These are phyloP conservation scores for Hypericum androsaemum DNA, from an alignment of 345 rosid species.

Conservation along the genomic window DNA sequence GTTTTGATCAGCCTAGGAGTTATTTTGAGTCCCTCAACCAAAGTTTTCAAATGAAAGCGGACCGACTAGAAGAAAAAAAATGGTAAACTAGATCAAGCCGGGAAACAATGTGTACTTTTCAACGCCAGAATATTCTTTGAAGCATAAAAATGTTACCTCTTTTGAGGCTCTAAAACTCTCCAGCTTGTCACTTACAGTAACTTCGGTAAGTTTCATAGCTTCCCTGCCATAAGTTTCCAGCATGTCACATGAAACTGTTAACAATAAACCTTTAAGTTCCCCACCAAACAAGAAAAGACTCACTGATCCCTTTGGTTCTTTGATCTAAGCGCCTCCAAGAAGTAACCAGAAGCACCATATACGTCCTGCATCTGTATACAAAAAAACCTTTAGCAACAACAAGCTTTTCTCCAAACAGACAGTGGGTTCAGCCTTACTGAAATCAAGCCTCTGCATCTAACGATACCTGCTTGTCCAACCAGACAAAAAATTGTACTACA, in stretches of 20 bases:
- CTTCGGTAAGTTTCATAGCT: slow-evolving; percentile 52
- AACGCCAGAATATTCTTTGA: neutral
- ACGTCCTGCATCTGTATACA: slow-evolving; percentile 67
- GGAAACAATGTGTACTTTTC: too few relatives aligned
- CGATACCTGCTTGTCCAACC: slow-evolving; percentile 81
- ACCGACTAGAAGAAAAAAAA: too few relatives aligned
- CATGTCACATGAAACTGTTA: neutral
- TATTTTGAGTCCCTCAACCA: too few relatives aligned
- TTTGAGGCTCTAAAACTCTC: slow-evolving; percentile 82
- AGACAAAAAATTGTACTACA: slow-evolving; percentile 86
- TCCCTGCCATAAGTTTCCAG: slow-evolving; percentile 54
- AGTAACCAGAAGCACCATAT: slow-evolving; percentile 94
- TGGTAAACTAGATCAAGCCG: too few relatives aligned
- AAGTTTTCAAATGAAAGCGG: too few relatives aligned
- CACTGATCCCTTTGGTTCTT: slow-evolving; percentile 38
- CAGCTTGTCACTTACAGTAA: slow-evolving; percentile 68
- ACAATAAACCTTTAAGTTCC: neutral
- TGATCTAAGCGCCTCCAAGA: slow-evolving; percentile 45
- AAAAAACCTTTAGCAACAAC: slow-evolving; percentile 11
- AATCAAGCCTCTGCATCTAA: neutral
- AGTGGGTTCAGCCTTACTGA: too few relatives aligned
- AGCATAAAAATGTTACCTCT: slow-evolving; percentile 43
- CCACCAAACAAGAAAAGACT: slow-evolving; percentile 12
- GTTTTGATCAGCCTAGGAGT: too few relatives aligned
- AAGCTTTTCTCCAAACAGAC: neutral